phyloP scores from a whole-genome alignment of 164 flowering plant genomes.

The Liquidambar formosana region DNA sequence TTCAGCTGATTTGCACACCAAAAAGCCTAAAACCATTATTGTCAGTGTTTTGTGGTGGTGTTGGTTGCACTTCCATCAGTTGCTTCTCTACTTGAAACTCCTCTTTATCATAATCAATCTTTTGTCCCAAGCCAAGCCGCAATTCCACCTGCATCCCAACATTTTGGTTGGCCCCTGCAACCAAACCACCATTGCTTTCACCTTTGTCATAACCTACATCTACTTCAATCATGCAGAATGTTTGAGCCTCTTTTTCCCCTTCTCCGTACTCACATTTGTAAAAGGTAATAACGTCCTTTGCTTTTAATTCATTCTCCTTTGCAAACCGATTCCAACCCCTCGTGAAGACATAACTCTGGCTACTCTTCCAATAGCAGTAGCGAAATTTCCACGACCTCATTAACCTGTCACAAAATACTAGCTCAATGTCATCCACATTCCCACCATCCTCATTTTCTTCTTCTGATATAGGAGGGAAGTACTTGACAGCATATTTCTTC shows the following conservation, averaged over 20 bases:
- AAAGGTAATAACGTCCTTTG: slow-evolving; percentile 33
- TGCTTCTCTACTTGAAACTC: neutral
- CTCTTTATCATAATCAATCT: neutral
- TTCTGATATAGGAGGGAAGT: slow-evolving; percentile 29
- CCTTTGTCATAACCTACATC: neutral
- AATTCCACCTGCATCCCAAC: neutral
- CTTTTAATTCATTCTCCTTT: slow-evolving; percentile 37
- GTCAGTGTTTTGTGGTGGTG: neutral
- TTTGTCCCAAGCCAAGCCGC: neutral
- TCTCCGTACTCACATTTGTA: slow-evolving; percentile 20
- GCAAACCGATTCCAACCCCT: slow-evolving; percentile 54
- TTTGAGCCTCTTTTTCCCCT: neutral
- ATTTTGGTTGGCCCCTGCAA: neutral
- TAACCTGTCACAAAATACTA: slow-evolving; percentile 34
- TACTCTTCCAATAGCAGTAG: slow-evolving; percentile 54
- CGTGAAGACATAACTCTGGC: slow-evolving; percentile 55
- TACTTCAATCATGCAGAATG: slow-evolving; percentile 28
- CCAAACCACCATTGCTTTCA: neutral
- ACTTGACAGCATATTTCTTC: slow-evolving; percentile 33
- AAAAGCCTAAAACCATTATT: slow-evolving; percentile 27
- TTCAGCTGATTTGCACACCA: slow-evolving; percentile 27
- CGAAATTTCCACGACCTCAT: slow-evolving; percentile 44
- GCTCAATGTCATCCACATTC: slow-evolving; percentile 14
- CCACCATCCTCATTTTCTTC: neutral
- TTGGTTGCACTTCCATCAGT: neutral